These are phyloP conservation scores for Chalciporus piperatus DNA, from an alignment of 768 basidiomycete species.

Conservation along the genomic window DNA sequence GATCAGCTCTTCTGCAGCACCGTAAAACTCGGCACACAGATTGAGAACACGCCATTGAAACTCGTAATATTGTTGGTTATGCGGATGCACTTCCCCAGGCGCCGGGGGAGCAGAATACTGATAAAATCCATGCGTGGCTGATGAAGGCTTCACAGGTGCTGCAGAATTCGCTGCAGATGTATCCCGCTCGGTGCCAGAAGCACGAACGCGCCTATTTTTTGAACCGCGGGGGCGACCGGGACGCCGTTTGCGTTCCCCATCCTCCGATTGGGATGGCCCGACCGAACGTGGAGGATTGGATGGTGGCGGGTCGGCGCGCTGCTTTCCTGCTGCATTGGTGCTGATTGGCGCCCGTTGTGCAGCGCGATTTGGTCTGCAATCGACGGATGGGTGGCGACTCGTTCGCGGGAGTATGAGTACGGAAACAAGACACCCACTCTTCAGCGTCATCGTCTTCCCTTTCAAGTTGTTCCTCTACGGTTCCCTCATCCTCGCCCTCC, in stretches of 20 bases:
- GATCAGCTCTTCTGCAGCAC: slow-evolving; percentile 79
- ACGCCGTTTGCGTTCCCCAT: slow-evolving; percentile 56
- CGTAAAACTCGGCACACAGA: slow-evolving; percentile 82
- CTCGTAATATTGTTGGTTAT: slow-evolving; percentile 79
- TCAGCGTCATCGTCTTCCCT: slow-evolving; percentile 43
- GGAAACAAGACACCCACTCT: slow-evolving; percentile 26
- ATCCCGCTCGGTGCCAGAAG: slow-evolving; percentile 29
- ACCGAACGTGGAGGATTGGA: slow-evolving; percentile 24
- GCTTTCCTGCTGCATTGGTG: slow-evolving; percentile 16
- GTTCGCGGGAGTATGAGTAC: slow-evolving; percentile 3
- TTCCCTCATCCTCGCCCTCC: slow-evolving; percentile 75
- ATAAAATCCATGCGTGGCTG: slow-evolving; percentile 42
- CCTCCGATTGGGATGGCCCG: slow-evolving; percentile 26
- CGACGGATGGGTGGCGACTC: slow-evolving; percentile 3
- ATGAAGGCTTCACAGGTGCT: slow-evolving; percentile 28
- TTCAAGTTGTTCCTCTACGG: slow-evolving; percentile 65
- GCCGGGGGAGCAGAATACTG: slow-evolving; percentile 41
- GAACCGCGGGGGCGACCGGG: slow-evolving; percentile 80
- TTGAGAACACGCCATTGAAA: slow-evolving; percentile 85
- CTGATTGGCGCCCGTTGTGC: slow-evolving; percentile 12
- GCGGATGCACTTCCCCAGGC: slow-evolving; percentile 50
- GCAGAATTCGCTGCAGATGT: slow-evolving; percentile 4
- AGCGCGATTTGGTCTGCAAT: slow-evolving; percentile 23
- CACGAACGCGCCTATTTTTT: slow-evolving; percentile 60
- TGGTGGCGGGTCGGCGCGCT: slow-evolving; percentile 26